Percentiles rank a stretch among this genome's conserved stretches.
These are phyloP conservation scores for Aphanomyces invadans DNA, from an alignment of 352 stramenopile species.

Conservation along the genomic window DNA sequence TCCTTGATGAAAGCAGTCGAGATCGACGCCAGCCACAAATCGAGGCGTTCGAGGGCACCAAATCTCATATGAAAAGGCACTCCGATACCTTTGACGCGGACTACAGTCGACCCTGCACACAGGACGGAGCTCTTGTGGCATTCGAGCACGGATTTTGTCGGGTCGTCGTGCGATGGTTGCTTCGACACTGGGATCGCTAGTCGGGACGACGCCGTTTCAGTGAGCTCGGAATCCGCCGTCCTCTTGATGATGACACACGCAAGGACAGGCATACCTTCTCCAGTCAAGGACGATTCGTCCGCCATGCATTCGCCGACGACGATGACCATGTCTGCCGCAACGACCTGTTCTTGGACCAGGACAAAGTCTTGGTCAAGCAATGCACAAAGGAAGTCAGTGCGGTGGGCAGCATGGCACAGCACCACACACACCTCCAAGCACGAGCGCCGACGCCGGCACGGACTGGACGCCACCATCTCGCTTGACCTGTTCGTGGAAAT, in stretches of 20 bases:
- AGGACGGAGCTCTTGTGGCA: conserved; percentile 7
- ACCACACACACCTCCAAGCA: conserved; percentile 66
- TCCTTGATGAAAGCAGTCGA: too few relatives aligned
- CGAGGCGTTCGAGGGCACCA: too few relatives aligned
- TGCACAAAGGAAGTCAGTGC: too few relatives aligned
- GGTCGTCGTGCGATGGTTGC: conserved; percentile 25
- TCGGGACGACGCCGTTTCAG: too few relatives aligned
- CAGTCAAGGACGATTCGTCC: conserved; percentile 71
- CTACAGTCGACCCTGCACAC: conserved; percentile 12
- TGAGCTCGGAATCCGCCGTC: background rate
- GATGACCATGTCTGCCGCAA: conserved; percentile 56
- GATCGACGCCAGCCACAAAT: too few relatives aligned
- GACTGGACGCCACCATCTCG: conserved; percentile 41
- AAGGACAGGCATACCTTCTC: conserved; percentile 39
- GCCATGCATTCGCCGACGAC: conserved; percentile 55
- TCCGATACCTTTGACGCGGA: background rate
- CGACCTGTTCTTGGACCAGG: conserved; percentile 49
- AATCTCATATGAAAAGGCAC: background rate
- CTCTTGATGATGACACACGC: too few relatives aligned
- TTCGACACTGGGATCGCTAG: conserved; percentile 69
- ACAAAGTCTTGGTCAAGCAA: too few relatives aligned
- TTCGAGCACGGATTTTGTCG: background rate
- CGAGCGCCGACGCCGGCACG: conserved; percentile 40
- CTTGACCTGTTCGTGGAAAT: background rate
- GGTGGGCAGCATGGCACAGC: too few relatives aligned